These are phyloP conservation scores for Tanacetum coccineum DNA, from an alignment of 129 eudicot genomes.

Conservation along the genomic window DNA sequence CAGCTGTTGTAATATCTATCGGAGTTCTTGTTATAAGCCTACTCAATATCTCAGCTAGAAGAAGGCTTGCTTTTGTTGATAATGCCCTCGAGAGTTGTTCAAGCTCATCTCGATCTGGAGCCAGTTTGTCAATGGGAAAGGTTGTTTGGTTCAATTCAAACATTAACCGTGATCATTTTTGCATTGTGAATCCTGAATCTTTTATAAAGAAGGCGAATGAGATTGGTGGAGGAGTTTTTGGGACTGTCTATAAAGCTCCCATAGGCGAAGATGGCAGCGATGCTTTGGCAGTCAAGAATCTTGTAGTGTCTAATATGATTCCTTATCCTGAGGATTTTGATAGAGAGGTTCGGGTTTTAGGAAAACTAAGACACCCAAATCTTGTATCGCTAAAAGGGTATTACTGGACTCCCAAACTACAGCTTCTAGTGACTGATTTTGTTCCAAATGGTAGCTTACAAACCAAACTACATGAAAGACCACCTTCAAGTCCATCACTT, in stretches of 20 bases:
- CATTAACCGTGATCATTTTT: no score
- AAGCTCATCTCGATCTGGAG: no score
- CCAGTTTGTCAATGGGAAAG: no score
- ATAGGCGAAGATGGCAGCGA: no score
- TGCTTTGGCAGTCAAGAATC: slow-evolving; percentile 78
- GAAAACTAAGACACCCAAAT: slow-evolving; percentile 70
- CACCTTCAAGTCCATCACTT: slow-evolving; percentile 41
- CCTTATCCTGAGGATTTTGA: slow-evolving; percentile 81
- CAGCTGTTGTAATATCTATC: slow-evolving; percentile 55
- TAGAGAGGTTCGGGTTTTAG: slow-evolving; percentile 70
- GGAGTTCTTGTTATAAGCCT: slow-evolving; percentile 69
- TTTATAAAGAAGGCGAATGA: slow-evolving; percentile 59
- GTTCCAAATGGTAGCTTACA: slow-evolving; percentile 75
- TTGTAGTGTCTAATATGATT: slow-evolving; percentile 56
- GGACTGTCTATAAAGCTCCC: slow-evolving; percentile 74
- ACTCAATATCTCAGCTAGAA: slow-evolving; percentile 73
- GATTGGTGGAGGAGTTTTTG: slow-evolving; percentile 84
- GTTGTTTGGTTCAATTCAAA: no score
- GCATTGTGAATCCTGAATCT: no score
- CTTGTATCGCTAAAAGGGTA: slow-evolving; percentile 71
- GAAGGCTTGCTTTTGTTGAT: no score
- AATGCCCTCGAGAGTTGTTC: no score
- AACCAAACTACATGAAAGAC: slow-evolving; percentile 33
- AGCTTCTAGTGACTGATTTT: slow-evolving; percentile 73
- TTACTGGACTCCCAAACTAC: slow-evolving; percentile 87